phyloP scores from a whole-genome alignment of 352 stramenopile genomes.

The Pythium chondricola region DNA sequence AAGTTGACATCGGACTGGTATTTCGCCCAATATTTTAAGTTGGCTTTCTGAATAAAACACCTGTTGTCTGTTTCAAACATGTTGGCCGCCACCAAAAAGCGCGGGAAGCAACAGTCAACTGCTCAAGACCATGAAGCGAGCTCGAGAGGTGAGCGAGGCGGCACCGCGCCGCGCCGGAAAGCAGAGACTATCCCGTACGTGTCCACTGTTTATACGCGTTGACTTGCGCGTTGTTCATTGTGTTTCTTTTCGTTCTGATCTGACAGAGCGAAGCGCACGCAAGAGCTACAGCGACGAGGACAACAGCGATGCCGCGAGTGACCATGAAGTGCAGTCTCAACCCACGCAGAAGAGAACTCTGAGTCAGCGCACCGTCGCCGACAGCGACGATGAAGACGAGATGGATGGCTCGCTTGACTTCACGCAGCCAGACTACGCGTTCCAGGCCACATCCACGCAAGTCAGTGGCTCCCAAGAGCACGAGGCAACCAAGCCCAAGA shows the following conservation, averaged over 20 bases:
- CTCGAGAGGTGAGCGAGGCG: constrained; percentile 5
- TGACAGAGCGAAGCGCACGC: constrained; percentile 4
- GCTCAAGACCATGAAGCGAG: constrained; percentile 13
- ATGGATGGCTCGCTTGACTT: constrained; percentile 59
- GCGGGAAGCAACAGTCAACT: constrained; percentile 3
- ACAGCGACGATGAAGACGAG: constrained; percentile 27
- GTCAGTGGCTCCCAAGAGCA: constrained; percentile 28
- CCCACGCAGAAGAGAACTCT: constrained; percentile 2
- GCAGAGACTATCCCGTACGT: constrained; percentile 14
- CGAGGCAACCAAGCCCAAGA: constrained; percentile 32
- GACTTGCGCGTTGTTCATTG: neutral
- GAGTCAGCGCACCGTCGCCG: constrained; percentile 1
- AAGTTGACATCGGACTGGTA: neutral
- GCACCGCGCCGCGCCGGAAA: constrained; percentile 6
- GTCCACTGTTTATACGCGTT: neutral
- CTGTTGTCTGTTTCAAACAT: constrained; percentile 8
- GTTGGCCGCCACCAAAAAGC: constrained; percentile 3
- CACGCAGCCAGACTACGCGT: constrained; percentile 69
- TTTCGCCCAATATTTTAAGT: no score
- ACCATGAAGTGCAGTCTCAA: constrained; percentile 1
- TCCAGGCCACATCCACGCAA: constrained; percentile 20
- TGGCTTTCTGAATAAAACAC: constrained; percentile 14
- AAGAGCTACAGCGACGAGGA: constrained; percentile 11
- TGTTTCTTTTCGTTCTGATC: neutral
- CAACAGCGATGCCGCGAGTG: neutral